Evolutionary conservation across 495 filamentous ascomycete species (phyloP), one percentile per base, ranked within the genome.

Genomic region (Lineolata rhizophorae): DNA sequence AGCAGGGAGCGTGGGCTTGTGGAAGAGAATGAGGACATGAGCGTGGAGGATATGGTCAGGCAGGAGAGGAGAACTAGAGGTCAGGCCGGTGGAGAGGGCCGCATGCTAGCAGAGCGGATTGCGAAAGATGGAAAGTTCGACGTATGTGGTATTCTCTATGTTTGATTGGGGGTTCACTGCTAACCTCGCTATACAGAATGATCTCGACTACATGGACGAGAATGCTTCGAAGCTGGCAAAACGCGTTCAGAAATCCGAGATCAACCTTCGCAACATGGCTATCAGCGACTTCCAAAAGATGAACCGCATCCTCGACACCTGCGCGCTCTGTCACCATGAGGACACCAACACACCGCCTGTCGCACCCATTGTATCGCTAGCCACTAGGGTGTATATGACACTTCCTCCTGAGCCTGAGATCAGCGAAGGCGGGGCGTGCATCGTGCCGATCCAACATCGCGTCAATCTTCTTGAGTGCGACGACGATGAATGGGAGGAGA

Each of bases 401-500:
- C 61, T 97, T 3, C 81, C 90, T 5, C 84, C 87, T 0, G 66
- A 82, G 42, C 87, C 87, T 1, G 90, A 97, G 41, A 60, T 97
- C 35, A 79, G 63, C 31, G 65, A 74, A 21, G 77, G 81, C 18
- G 74, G 82, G 20, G 79, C 83, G 8, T 67, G 80, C 20, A 91
- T 95, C 41, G 74, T 85, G 6, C 87, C 87, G 15, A 76, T 90
- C 30, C 72, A 78, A 49, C 87, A 97, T 49, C 73, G 73, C 27
- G 68, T 64, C 19, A 97, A 95, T 48, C 67, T 95, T 9, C 60
- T 97, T 15, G 87, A 94, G 53, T 95, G 90, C 47, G 90, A 95
- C 47, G 90, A 95, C 47, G 90, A 95, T 45, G 87, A 97, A 50
- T 97, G 90, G 87, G 87, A 97, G 43, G 87, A 97, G 48, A 79